phyloP scores from a whole-genome alignment of 108 stramenopile genomes.

The Fistulifera pelliculosa region DNA sequence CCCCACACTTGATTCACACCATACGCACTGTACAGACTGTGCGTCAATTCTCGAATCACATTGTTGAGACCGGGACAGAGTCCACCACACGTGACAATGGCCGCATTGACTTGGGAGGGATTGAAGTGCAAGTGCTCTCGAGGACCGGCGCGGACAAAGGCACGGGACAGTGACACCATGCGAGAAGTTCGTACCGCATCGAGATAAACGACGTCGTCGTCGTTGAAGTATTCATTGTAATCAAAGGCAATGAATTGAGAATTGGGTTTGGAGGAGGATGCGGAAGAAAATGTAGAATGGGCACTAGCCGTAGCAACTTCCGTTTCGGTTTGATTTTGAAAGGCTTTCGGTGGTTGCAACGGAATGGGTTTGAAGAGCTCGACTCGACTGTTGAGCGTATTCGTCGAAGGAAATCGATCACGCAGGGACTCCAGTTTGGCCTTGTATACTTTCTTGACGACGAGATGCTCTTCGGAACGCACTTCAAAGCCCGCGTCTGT shows the following conservation, averaged over 20 bases:
- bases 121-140: constrained; percentile 71
- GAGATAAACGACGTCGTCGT: constrained; percentile 3
- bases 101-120: constrained; percentile 74
- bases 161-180: constrained; percentile 20
- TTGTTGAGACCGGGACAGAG: constrained; percentile 66
- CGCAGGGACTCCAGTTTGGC: constrained; percentile 1
- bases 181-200: constrained; percentile 57
- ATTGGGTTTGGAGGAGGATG: not conserved
- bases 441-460: constrained; percentile 1
- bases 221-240: not conserved
- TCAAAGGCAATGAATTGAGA: not conserved
- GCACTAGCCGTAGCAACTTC: not conserved
- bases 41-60: constrained; percentile 67
- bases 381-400: not conserved
- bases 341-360: not conserved
- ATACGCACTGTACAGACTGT: constrained; percentile 45
- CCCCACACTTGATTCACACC: constrained; percentile 49
- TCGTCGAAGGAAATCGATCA: not conserved
- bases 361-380: not conserved
- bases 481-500: too few species aligned
- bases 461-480: not conserved
- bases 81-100: constrained; percentile 74
- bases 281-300: not conserved
- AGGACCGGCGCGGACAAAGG: constrained; percentile 76
- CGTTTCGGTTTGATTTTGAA: not conserved